Percentiles rank a stretch among this genome's conserved stretches.
Evolutionary conservation across 2,329 filamentous ascomycete species (phyloP).

Genomic region (Blastomyces emzantsi): DNA sequence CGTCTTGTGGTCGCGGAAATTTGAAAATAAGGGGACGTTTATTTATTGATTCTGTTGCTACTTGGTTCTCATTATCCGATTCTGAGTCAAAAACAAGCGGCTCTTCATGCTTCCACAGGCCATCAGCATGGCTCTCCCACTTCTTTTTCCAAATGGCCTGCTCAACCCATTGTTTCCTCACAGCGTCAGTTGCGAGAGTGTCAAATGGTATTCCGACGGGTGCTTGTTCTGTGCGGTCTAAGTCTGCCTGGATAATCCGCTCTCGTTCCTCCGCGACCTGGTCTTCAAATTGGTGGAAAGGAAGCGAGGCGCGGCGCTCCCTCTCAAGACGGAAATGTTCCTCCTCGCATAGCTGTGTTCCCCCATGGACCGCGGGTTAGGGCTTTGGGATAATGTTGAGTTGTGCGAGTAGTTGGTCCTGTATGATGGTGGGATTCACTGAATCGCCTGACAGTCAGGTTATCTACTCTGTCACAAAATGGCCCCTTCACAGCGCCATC

Average conservation of each 20-base stretch:
- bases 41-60: too few species aligned
- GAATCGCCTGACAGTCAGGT: not conserved
- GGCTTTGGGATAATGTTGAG: not conserved
- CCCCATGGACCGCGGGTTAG: not conserved
- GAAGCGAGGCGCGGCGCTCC: conserved; percentile 3
- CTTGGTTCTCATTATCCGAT: not conserved
- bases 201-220: not conserved
- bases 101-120: conserved; percentile 3
- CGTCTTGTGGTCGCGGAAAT: too few species aligned
- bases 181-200: conserved; percentile 9
- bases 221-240: not conserved
- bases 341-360: not conserved
- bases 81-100: not conserved
- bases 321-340: not conserved
- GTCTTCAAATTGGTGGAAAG: conserved; percentile 3
- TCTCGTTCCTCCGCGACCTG: conserved; percentile 5
- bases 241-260: not conserved
- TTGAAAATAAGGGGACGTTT: too few species aligned
- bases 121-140: conserved; percentile 5
- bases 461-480: not conserved
- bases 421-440: conserved; percentile 1
- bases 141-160: conserved; percentile 21
- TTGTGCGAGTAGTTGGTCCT: not conserved
- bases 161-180: conserved; percentile 22
- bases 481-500: not conserved